Base-by-base conservation (phyloP, 306 rosid species). In the Trichosanthes cucumerina region DNA sequence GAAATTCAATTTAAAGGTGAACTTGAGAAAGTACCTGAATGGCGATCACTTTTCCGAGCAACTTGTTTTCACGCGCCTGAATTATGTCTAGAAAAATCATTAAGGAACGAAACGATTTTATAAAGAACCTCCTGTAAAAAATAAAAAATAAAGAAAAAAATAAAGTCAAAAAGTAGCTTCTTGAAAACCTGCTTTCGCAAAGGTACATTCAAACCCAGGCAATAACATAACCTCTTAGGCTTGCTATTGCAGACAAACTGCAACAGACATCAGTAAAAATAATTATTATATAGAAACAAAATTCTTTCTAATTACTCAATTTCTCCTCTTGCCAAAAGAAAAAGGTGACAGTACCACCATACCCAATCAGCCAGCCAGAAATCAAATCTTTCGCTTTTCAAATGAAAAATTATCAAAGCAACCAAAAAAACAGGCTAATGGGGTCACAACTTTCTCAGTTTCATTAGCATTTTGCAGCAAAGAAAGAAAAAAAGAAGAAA, bases 1-100 rank as follows among this genome's bases (percentile, higher is more conserved):
- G 52, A 80, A 76, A 36, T 70, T 78, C 74, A 73, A 47, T 49
- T 33, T 73, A 73, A 73, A 73, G 78, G 60, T 47, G 78, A 73
- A 49, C 56, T 49, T 49, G 44, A 26, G 36, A 73, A 73, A 49
- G 60, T 53, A 73, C 77, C 60, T 46, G n/a, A 7, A 50, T 47
- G 60, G 26, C 38, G 18, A 73, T 73, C 15, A 73, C 62, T 73
- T 50, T 50, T 31, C 26, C 78, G 4, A 50, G 60, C 62, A 49
- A 28, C 62, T 73, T 50, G 21, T 31, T 73, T 73, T 73, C 78
- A 73, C 43, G 78, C 78, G 78, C 78, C 78, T 73, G 62, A 31
- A 53, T 73, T 49, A 50, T 19, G 59, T 31, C 12, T 28, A 73
- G 59, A 73, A 26, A 73, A 73, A 73, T 73, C 13, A 49, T 73